Conservation (phyloP, 768 basidiomycete species). For the Tremella mesenterica region DNA sequence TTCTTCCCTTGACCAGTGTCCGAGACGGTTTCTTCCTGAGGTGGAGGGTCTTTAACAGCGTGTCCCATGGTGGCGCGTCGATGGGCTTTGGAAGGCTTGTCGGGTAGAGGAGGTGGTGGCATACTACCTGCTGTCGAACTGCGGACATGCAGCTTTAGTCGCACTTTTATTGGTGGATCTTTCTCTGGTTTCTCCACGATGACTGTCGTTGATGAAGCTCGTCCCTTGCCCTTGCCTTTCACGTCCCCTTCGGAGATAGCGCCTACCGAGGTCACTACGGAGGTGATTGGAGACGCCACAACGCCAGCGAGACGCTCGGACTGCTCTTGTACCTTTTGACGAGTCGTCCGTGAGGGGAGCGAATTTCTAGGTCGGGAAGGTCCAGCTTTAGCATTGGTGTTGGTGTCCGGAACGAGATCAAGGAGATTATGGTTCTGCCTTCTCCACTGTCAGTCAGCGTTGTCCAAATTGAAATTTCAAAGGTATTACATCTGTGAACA, state of each 20-base stretch:
- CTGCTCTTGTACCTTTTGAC: constrained; percentile 32
- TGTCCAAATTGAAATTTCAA: not conserved
- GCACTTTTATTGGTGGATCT: not conserved
- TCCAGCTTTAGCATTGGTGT: constrained; percentile 15
- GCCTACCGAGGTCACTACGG: not conserved
- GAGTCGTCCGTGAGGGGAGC: constrained; percentile 26
- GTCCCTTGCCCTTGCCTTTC: constrained; percentile 14
- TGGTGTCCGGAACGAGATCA: constrained; percentile 48
- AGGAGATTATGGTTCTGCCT: constrained; percentile 55
- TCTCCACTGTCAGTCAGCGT: constrained; percentile 48
- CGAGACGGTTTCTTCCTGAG: not conserved
- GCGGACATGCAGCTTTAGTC: not conserved
- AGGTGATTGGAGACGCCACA: not conserved
- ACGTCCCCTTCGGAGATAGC: not conserved
- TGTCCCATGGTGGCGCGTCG: constrained; percentile 1
- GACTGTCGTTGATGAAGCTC: not conserved
- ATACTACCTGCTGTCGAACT: not conserved
- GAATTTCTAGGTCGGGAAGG: constrained; percentile 19
- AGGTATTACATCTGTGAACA: constrained; percentile 59
- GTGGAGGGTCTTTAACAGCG: not conserved
- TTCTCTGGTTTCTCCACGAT: not conserved
- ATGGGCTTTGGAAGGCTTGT: not conserved
- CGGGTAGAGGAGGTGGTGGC: constrained; percentile 3
- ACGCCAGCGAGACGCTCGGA: constrained; percentile 18
- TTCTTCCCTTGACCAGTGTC: constrained; percentile 17